Conservation (phyloP, 148 eudicot genomes). For the Nepenthes gracilis region DNA sequence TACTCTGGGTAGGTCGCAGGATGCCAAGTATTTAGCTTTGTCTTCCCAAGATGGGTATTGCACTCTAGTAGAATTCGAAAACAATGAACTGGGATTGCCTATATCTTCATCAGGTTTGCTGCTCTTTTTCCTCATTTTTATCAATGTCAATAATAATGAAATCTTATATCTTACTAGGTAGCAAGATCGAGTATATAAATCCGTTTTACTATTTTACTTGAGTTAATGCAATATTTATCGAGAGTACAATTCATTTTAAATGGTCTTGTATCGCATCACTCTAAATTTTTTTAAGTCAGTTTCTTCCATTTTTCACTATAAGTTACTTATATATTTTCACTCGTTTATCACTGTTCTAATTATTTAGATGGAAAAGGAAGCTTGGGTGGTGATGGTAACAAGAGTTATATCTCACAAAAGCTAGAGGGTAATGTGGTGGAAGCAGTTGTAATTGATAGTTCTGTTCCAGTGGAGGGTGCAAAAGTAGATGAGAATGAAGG, state of each 20-base stretch:
- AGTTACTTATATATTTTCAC: not conserved
- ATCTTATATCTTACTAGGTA: not conserved
- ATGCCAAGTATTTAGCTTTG: conserved; percentile 63
- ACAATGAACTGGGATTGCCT: conserved; percentile 67
- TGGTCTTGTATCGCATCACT: no score
- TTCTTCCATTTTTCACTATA: no score
- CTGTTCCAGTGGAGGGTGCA: conserved; percentile 11
- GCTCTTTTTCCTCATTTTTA: not conserved
- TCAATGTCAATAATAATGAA: not conserved
- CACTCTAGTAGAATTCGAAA: conserved; percentile 76
- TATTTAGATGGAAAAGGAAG: conserved; percentile 20
- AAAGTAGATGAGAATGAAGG: conserved; percentile 13
- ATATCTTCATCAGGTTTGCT: conserved; percentile 48
- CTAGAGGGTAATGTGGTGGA: conserved; percentile 15
- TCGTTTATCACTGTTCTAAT: not conserved
- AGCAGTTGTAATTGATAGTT: conserved; percentile 12
- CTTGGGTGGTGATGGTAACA: conserved; percentile 2
- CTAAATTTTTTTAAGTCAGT: no score
- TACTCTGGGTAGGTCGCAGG: conserved; percentile 44
- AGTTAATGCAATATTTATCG: no score
- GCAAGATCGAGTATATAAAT: no score
- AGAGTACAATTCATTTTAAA: no score
- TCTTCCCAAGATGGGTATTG: conserved; percentile 98
- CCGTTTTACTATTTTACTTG: no score
- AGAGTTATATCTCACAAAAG: conserved; percentile 13